Evolutionary conservation across 176 grass and related monocot genomes (phyloP).

Genomic region (Carex kokanica): DNA sequence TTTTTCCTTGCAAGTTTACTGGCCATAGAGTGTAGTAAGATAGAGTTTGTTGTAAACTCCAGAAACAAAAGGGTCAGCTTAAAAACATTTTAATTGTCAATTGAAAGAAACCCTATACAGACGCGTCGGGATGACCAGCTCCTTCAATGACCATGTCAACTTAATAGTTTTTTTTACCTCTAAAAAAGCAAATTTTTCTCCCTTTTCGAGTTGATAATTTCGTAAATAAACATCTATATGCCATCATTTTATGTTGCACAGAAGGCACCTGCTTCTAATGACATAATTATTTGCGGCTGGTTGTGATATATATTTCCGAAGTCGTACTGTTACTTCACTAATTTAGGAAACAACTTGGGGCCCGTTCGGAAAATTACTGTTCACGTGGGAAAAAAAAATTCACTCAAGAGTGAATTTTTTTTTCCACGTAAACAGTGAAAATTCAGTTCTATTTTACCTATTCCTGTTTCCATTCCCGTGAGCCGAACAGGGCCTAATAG

Average conservation of each 20-base stretch:
- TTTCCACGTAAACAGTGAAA: too few species aligned
- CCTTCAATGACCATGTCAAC: background rate
- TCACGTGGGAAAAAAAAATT: too few species aligned
- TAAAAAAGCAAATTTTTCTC: background rate
- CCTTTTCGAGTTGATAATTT: background rate
- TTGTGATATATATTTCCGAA: background rate
- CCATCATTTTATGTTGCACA: background rate
- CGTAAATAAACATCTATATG: background rate
- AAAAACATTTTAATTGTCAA: background rate
- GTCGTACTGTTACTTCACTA: background rate
- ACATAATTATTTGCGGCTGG: background rate
- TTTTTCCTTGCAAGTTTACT: background rate
- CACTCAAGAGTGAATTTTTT: too few species aligned
- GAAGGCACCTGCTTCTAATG: background rate
- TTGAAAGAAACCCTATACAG: background rate
- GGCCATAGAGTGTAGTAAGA: background rate
- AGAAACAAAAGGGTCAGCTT: background rate
- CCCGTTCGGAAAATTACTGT: too few species aligned
- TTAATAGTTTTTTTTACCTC: background rate
- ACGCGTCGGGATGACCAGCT: background rate
- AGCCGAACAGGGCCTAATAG: too few species aligned
- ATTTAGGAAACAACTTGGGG: background rate
- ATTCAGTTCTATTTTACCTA: too few species aligned
- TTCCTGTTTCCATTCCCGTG: too few species aligned
- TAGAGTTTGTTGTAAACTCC: background rate